Percentiles rank a stretch among this genome's conserved stretches.
These are phyloP conservation scores for Aspergillus fructus DNA, from an alignment of 2,329 filamentous ascomycete species.

Conservation along the genomic window DNA sequence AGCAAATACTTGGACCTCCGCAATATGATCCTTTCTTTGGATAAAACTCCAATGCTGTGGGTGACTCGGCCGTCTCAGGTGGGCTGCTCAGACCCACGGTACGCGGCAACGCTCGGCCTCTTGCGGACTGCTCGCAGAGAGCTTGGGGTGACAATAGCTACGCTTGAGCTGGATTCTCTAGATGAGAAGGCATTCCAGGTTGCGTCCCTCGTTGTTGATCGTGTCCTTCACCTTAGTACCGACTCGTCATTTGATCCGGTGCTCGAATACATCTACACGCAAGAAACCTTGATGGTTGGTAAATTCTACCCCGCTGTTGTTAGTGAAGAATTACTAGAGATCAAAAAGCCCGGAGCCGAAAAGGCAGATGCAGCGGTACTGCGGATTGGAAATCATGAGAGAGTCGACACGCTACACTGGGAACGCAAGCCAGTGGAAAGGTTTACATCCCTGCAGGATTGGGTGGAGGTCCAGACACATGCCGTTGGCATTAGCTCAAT, in stretches of 20 bases:
- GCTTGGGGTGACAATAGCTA: conserved; percentile 5
- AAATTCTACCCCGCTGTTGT: conserved; percentile 5
- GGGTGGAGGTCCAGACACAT: conserved; percentile 1
- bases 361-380: not conserved
- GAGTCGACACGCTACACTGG: not conserved
- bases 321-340: not conserved
- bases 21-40: not conserved
- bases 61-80: conserved; percentile 24
- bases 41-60: conserved; percentile 27
- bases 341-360: not conserved
- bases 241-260: conserved; percentile 1
- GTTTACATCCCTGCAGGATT: not conserved
- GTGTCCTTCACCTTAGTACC: not conserved
- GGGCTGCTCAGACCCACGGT: conserved; percentile 28
- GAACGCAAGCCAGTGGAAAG: not conserved
- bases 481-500: conserved; percentile 28
- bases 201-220: not conserved
- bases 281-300: conserved; percentile 14
- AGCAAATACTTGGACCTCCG: not conserved
- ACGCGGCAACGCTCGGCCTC: conserved; percentile 26
- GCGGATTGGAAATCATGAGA: not conserved
- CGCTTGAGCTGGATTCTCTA: not conserved
- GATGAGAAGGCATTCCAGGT: not conserved
- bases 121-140: conserved; percentile 31
- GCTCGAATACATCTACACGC: conserved; percentile 18